Percentiles rank a stretch among this genome's conserved stretches.
Conservation (phyloP, 2,329 filamentous ascomycete genomes). For the Trichoderma atrobrunneum region DNA sequence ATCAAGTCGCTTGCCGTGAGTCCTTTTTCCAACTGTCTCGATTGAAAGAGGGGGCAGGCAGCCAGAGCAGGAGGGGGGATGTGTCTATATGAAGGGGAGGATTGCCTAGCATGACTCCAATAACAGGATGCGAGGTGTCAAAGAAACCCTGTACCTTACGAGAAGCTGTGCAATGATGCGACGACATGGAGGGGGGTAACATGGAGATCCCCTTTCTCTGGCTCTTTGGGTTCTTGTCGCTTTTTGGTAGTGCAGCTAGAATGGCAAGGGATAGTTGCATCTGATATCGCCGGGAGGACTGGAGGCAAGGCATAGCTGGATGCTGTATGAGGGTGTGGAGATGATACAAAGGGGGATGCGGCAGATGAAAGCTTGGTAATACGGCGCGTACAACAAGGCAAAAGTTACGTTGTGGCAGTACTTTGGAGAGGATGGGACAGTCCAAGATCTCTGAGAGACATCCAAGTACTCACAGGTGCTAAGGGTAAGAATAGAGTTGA, state of each 20-base stretch:
- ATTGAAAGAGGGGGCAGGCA: neutral
- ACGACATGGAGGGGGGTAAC: neutral
- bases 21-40: neutral
- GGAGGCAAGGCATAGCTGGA: neutral
- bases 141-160: slow-evolving; percentile 6
- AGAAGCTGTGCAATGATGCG: slow-evolving; percentile 4
- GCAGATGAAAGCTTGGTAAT: slow-evolving; percentile 2
- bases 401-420: neutral
- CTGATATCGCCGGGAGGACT: slow-evolving; percentile 9
- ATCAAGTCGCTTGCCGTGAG: slow-evolving; percentile 19
- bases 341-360: neutral
- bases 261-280: slow-evolving; percentile 3
- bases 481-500: neutral
- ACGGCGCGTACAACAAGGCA: slow-evolving; percentile 1
- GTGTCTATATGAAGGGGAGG: neutral
- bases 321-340: slow-evolving; percentile 3
- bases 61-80: neutral
- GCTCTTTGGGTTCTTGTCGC: neutral
- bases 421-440: neutral
- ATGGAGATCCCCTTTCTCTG: neutral
- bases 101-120: neutral
- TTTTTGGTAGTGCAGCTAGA: neutral
- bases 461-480: neutral
- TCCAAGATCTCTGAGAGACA: neutral
- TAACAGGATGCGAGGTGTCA: slow-evolving; percentile 6